A percentile compares a stretch with the other conserved stretches of the same genome.
Conservation (phyloP, 371 early-diverging fungal species). For the Zychaea mexicana region DNA sequence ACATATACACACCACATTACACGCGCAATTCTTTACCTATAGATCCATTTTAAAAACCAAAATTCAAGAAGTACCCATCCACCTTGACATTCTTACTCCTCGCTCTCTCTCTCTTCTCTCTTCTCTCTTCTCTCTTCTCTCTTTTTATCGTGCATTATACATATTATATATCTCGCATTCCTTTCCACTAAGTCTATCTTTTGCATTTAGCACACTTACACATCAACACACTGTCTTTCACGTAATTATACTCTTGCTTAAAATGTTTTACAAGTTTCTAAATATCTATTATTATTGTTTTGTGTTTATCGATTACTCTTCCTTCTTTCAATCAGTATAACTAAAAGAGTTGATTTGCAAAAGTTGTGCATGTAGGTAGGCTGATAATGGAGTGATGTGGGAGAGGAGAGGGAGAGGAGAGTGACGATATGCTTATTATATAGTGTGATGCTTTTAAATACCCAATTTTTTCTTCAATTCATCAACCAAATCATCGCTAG, state of each 20-base stretch:
- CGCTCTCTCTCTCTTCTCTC: not conserved
- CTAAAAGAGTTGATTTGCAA: too few relatives aligned
- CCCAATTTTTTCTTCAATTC: slow-evolving; percentile 46
- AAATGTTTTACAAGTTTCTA: too few relatives aligned
- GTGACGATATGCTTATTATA: not conserved
- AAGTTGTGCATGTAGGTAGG: too few relatives aligned
- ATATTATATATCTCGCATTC: slow-evolving; percentile 5
- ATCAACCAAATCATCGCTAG: slow-evolving; percentile 51
- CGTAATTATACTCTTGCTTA: too few relatives aligned
- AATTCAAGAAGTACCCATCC: not conserved
- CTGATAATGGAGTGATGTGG: too few relatives aligned
- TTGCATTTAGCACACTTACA: not conserved
- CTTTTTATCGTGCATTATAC: not conserved
- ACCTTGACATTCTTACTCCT: not conserved
- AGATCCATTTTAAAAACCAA: not conserved
- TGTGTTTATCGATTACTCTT: too few relatives aligned
- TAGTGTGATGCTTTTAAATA: slow-evolving; percentile 8
- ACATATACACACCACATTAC: not conserved
- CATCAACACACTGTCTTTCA: too few relatives aligned
- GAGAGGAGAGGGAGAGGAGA: too few relatives aligned
- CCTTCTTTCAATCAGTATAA: too few relatives aligned
- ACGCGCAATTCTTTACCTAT: not conserved
- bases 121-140: not conserved
- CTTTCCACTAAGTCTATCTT: not conserved
- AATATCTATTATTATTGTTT: too few relatives aligned